Evolutionary conservation across 2,329 filamentous ascomycete genomes (phyloP).

Genomic region (Colletotrichum sp.): DNA sequence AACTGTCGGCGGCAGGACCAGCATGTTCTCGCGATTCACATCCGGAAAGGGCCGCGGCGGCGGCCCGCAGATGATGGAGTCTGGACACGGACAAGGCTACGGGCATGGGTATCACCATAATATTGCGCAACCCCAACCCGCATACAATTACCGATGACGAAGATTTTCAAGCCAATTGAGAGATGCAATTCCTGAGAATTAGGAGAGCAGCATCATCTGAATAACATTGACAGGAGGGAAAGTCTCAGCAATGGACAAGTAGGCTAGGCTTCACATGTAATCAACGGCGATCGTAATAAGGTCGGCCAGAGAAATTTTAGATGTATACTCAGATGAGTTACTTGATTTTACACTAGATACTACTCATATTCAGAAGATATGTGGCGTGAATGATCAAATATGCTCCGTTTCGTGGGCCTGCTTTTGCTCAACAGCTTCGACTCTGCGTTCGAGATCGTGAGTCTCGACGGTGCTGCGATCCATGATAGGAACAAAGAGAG

Average conservation of each 20-base stretch:
- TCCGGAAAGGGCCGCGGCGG: not conserved
- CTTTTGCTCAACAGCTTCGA: slow-evolving; percentile 63
- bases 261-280: not conserved
- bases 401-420: slow-evolving; percentile 15
- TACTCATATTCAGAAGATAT: not conserved
- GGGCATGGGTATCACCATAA: not conserved
- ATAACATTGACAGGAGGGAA: not conserved
- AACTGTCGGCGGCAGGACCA: not conserved
- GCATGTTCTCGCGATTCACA: slow-evolving; percentile 4
- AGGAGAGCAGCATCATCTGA: not conserved
- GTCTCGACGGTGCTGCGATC: slow-evolving; percentile 45
- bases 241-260: not conserved
- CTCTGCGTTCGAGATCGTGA: slow-evolving; percentile 63
- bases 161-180: not conserved
- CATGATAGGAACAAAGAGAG: slow-evolving; percentile 64
- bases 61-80: slow-evolving; percentile 14
- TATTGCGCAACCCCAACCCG: not conserved
- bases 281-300: not conserved
- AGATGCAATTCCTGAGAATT: not conserved
- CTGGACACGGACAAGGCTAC: not conserved
- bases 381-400: not conserved
- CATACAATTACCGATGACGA: slow-evolving; percentile 4
- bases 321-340: not conserved
- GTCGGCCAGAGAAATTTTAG: not conserved
- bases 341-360: not conserved